phyloP scores from a whole-genome alignment of 495 filamentous ascomycete genomes.

The Podospora fimiseda region DNA sequence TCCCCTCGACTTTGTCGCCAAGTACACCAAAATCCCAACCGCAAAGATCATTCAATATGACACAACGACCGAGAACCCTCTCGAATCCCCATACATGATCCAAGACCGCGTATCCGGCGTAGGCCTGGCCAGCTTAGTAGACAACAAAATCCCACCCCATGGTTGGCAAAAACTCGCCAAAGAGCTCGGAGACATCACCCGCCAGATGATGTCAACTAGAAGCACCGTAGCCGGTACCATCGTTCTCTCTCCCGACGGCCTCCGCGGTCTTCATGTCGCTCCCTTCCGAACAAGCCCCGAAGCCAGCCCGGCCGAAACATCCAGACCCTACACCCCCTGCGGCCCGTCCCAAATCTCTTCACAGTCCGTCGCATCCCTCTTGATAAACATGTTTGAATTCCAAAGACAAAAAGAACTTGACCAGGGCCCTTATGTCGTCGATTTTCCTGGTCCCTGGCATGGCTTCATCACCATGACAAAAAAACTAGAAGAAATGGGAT shows the following conservation, averaged over 20 bases:
- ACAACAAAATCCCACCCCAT: background rate
- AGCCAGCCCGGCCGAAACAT: background rate
- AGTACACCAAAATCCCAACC: background rate
- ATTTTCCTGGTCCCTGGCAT: background rate
- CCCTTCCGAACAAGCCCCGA: background rate
- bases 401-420: background rate
- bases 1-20: background rate
- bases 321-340: background rate
- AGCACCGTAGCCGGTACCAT: background rate
- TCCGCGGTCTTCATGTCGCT: background rate
- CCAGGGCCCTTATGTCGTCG: background rate
- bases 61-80: background rate
- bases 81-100: background rate
- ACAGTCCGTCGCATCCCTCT: background rate
- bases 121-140: background rate
- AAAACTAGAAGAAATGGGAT: background rate
- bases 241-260: background rate
- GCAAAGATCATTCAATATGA: background rate
- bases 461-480: background rate
- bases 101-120: background rate
- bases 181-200: background rate
- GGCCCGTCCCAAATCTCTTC: background rate
- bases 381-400: background rate
- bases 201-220: background rate
- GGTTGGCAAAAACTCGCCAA: background rate